phyloP scores from a whole-genome alignment of 148 eudicot genomes.

The Vaccinium vitisidaea region DNA sequence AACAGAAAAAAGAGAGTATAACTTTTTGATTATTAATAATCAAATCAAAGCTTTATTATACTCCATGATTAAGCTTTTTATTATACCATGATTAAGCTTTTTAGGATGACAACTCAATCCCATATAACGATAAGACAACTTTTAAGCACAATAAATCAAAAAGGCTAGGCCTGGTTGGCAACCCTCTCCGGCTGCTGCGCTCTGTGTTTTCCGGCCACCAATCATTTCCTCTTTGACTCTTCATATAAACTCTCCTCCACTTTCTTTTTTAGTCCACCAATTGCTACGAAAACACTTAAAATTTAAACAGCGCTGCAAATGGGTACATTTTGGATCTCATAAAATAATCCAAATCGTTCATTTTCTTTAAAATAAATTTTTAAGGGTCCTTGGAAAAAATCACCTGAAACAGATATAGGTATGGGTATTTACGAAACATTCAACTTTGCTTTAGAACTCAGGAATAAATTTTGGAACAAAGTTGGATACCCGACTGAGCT shows the following conservation, averaged over 20 bases:
- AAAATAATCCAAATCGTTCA: too few species aligned
- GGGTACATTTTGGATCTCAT: too few species aligned
- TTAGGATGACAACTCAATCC: constrained; percentile 29
- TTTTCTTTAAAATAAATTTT: too few species aligned
- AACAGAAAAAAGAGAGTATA: not conserved
- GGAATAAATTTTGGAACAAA: too few species aligned
- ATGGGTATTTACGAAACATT: too few species aligned
- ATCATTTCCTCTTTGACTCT: constrained; percentile 19
- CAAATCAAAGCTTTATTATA: constrained; percentile 16
- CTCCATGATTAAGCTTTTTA: constrained; percentile 16
- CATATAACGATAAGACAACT: constrained; percentile 19
- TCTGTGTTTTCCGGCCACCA: constrained; percentile 28
- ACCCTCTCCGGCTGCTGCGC: not conserved
- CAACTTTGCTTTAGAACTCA: too few species aligned
- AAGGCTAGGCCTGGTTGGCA: not conserved
- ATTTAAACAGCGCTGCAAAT: too few species aligned
- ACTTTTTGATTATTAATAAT: constrained; percentile 2
- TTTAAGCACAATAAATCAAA: constrained; percentile 8
- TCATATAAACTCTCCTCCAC: not conserved
- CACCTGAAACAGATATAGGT: too few species aligned
- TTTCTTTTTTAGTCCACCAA: not conserved
- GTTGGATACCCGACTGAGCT: too few species aligned
- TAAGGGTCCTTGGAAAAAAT: too few species aligned
- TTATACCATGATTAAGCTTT: constrained; percentile 20
- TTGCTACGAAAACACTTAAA: not conserved